Evolutionary conservation across 108 stramenopile genomes (phyloP).

Genomic region (Conticribra weissflogii): DNA sequence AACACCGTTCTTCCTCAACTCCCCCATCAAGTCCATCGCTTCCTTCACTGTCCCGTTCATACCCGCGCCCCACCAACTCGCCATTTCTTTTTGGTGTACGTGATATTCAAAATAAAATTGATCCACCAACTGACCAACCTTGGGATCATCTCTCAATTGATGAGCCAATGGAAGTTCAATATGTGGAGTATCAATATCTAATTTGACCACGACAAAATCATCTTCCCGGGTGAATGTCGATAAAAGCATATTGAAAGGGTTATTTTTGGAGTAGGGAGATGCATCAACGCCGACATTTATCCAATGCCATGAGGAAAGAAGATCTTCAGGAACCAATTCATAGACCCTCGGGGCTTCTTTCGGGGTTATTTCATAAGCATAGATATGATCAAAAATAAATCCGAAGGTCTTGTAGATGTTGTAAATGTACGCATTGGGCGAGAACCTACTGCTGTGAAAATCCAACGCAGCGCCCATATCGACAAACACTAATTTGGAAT

Average conservation of each 20-base stretch:
- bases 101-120: constrained; percentile 85
- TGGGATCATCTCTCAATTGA: constrained; percentile 36
- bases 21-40: constrained; percentile 53
- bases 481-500: constrained; percentile 49
- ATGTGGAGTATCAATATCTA: constrained; percentile 62
- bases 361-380: constrained; percentile 56
- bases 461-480: constrained; percentile 72
- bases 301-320: constrained; percentile 63
- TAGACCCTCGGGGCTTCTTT: constrained; percentile 45
- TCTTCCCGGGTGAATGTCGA: constrained; percentile 31
- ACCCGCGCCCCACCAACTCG: constrained; percentile 27
- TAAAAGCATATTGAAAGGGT: constrained; percentile 57
- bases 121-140: constrained; percentile 53
- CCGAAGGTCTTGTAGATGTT: constrained; percentile 59
- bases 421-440: constrained; percentile 41
- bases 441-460: constrained; percentile 38
- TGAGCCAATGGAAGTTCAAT: constrained; percentile 54
- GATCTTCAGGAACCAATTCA: constrained; percentile 28
- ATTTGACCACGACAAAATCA: constrained; percentile 70
- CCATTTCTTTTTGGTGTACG: constrained; percentile 48
- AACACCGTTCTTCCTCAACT: constrained; percentile 51
- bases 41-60: constrained; percentile 53
- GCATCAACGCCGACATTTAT: constrained; percentile 42
- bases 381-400: constrained; percentile 74
- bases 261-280: constrained; percentile 25